Evolutionary conservation across 1,139 yeast species (phyloP).

Genomic region (Pichia inconspicua): DNA sequence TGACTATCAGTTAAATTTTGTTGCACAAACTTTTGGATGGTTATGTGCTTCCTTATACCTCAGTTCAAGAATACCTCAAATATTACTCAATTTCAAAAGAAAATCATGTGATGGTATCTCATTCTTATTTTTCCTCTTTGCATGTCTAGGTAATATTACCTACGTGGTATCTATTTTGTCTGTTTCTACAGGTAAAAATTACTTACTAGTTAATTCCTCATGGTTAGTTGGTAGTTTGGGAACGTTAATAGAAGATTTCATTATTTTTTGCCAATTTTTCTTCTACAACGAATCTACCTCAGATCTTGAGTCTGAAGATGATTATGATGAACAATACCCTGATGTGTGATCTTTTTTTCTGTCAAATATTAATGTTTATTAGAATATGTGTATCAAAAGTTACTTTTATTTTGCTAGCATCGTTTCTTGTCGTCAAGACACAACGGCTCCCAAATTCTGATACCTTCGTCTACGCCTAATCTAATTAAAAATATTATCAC

Average conservation of each 20-base stretch:
- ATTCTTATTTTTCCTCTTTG: constrained; percentile 84
- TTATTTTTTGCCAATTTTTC: constrained; percentile 83
- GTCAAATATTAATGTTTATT: too few species aligned
- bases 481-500: too few species aligned
- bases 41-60: constrained; percentile 77
- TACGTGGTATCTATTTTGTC: constrained; percentile 78
- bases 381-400: background rate
- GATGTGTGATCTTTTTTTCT: background rate
- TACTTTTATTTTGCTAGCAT: too few species aligned
- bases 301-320: constrained; percentile 15
- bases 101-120: constrained; percentile 92
- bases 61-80: constrained; percentile 88
- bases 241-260: constrained; percentile 73
- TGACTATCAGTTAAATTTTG: constrained; percentile 51
- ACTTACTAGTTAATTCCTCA: constrained; percentile 71
- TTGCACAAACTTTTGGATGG: constrained; percentile 90
- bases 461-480: too few species aligned
- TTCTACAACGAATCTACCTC: constrained; percentile 41
- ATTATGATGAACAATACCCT: constrained; percentile 8
- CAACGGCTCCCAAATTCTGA: too few species aligned
- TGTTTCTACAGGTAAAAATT: constrained; percentile 62
- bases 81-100: constrained; percentile 68
- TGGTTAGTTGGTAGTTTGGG: constrained; percentile 94
- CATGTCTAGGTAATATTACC: constrained; percentile 85
- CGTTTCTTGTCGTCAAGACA: too few species aligned